A percentile compares a stretch with the other conserved stretches of the same genome.
phyloP scores from a whole-genome alignment of 257 asterid genomes.

The Solanum sejunctum region DNA sequence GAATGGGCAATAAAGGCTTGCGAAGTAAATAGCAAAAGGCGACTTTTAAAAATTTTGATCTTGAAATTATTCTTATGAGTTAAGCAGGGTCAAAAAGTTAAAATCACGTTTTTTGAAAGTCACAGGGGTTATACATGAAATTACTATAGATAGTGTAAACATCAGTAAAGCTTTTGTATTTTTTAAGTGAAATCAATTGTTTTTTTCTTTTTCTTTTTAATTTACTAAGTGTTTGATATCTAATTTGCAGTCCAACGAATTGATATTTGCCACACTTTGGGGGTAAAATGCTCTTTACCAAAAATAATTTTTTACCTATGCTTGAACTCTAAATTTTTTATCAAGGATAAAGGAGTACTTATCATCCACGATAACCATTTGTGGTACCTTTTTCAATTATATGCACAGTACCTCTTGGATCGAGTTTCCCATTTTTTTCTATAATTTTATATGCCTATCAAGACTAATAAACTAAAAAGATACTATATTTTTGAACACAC shows the following conservation, averaged over 20 bases:
- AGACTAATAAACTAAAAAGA: too few species aligned
- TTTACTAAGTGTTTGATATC: too few species aligned
- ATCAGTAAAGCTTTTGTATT: not conserved
- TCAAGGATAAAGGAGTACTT: not conserved
- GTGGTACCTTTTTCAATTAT: not conserved
- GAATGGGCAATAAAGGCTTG: too few species aligned
- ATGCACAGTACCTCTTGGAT: not conserved
- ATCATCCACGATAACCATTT: not conserved
- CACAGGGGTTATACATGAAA: not conserved
- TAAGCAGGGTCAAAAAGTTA: not conserved
- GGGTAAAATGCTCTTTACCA: not conserved
- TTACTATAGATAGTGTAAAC: not conserved
- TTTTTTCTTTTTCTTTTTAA: too few species aligned
- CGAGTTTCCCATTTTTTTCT: not conserved
- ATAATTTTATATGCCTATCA: too few species aligned
- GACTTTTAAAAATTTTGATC: not conserved
- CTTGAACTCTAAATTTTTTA: not conserved
- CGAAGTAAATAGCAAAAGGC: not conserved
- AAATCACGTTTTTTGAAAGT: not conserved
- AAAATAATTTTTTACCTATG: not conserved
- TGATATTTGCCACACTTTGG: too few species aligned
- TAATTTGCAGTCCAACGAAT: too few species aligned
- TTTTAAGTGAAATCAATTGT: not conserved
- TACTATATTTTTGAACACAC: too few species aligned
- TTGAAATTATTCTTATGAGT: not conserved